Conservation (phyloP, 2,329 filamentous ascomycete species). For the Xylariaceae sp. region DNA sequence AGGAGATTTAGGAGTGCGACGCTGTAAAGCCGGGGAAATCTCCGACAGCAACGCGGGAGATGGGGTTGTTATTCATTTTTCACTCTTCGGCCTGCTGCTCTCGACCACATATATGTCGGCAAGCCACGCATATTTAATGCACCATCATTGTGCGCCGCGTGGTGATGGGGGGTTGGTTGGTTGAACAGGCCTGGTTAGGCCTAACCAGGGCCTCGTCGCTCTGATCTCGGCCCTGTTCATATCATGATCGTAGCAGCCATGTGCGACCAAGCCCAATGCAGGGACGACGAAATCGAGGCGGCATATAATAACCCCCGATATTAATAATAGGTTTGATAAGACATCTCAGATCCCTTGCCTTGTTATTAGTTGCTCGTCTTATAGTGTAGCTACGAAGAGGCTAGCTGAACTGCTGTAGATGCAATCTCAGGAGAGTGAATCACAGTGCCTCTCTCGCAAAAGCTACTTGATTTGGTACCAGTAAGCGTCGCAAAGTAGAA, state of each 20-base stretch:
- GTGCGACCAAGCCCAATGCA: slow-evolving; percentile 26
- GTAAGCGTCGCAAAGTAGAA: not conserved
- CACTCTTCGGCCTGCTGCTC: slow-evolving; percentile 1
- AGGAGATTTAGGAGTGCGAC: slow-evolving; percentile 22
- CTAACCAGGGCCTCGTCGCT: slow-evolving; percentile 12
- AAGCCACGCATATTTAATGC: slow-evolving; percentile 12
- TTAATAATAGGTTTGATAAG: slow-evolving; percentile 1
- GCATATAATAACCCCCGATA: slow-evolving; percentile 6
- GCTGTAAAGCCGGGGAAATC: slow-evolving; percentile 27
- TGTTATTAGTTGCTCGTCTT: slow-evolving; percentile 1
- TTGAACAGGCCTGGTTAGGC: too few relatives aligned
- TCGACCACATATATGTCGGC: not conserved
- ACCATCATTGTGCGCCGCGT: slow-evolving; percentile 24
- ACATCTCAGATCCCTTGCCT: too few relatives aligned
- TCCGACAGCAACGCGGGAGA: slow-evolving; percentile 16
- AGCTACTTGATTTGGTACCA: too few relatives aligned
- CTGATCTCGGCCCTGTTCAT: slow-evolving; percentile 18
- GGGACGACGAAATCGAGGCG: slow-evolving; percentile 16
- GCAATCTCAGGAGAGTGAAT: too few relatives aligned
- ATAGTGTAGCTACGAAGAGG: too few relatives aligned
- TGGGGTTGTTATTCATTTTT: not conserved
- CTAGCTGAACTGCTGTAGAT: too few relatives aligned
- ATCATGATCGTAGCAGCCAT: slow-evolving; percentile 21
- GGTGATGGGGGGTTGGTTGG: slow-evolving; percentile 16
- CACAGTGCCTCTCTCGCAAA: too few relatives aligned